phyloP scores from a whole-genome alignment of 129 eudicot species.

The Ambrosia trifida region DNA sequence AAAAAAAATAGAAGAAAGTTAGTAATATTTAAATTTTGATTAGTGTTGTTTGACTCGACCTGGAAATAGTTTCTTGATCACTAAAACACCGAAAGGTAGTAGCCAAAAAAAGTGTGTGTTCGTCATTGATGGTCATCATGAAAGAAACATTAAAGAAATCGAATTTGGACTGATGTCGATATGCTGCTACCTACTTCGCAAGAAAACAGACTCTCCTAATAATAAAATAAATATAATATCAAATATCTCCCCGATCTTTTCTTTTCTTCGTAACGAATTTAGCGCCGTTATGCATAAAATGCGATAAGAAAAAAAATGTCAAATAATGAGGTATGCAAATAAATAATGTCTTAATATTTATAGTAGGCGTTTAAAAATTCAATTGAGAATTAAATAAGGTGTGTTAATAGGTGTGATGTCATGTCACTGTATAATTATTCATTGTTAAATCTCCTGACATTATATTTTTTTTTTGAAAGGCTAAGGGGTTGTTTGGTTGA shows the following conservation, averaged over 20 bases:
- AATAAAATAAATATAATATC: conserved; percentile 18
- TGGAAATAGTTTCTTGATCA: no score
- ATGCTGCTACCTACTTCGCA: conserved; percentile 26
- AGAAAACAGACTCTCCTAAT: conserved; percentile 22
- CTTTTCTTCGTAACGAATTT: conserved; percentile 27
- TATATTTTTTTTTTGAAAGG: no score
- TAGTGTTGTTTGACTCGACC: no score
- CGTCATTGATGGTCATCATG: no score
- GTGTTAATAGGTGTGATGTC: background rate
- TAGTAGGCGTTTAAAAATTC: background rate
- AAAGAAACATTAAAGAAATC: background rate
- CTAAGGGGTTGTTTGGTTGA: no score
- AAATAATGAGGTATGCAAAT: background rate
- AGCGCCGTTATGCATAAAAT: conserved; percentile 27
- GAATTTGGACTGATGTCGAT: background rate
- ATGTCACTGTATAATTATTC: background rate
- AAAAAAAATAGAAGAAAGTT: no score
- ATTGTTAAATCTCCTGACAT: background rate
- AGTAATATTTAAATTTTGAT: no score
- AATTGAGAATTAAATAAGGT: no score
- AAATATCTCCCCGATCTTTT: conserved; percentile 14
- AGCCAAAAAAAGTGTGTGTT: no score
- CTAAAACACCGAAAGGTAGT: no score
- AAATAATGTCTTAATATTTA: background rate
- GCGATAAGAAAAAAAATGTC: conserved; percentile 6